Percentiles rank a stretch among this genome's conserved stretches.
Evolutionary conservation across 2,329 filamentous ascomycete species (phyloP).

Genomic region (Fusarium vanettenii): DNA sequence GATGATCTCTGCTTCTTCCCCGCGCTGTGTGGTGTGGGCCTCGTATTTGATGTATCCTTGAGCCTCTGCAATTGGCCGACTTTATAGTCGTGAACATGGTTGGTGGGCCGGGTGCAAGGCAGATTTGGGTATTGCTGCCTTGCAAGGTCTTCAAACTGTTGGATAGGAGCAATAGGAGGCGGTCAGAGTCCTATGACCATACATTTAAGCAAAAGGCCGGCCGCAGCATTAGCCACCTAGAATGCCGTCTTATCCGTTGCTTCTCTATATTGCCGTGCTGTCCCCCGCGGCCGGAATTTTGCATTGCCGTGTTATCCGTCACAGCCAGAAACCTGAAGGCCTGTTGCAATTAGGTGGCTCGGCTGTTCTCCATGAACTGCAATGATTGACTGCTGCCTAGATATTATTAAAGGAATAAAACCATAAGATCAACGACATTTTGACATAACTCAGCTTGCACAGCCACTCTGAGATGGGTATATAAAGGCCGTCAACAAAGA

Average conservation of each 20-base stretch:
- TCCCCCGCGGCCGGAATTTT: neutral
- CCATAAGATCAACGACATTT: neutral
- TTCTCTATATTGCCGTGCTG: neutral
- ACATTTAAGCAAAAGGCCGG: too few species aligned
- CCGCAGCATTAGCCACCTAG: neutral
- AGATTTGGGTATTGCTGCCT: neutral
- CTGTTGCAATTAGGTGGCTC: neutral
- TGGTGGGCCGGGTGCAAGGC: neutral
- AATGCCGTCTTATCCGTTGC: neutral
- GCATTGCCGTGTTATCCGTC: neutral
- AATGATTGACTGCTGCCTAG: neutral
- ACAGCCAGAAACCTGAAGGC: neutral
- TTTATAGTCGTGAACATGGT: neutral
- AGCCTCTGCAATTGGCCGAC: neutral
- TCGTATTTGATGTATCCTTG: neutral
- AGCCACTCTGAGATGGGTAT: neutral
- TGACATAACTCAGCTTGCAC: neutral
- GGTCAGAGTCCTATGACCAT: neutral
- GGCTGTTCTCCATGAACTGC: neutral
- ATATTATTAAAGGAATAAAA: neutral
- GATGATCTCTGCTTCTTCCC: neutral
- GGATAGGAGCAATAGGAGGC: neutral
- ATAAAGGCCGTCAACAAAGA: neutral
- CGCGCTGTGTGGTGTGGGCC: neutral
- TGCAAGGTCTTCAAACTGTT: neutral